A percentile compares a stretch with the other conserved stretches of the same genome.
These are phyloP conservation scores for Rhodotorula sphaerocarpa DNA, from an alignment of 768 basidiomycete species.

Conservation along the genomic window DNA sequence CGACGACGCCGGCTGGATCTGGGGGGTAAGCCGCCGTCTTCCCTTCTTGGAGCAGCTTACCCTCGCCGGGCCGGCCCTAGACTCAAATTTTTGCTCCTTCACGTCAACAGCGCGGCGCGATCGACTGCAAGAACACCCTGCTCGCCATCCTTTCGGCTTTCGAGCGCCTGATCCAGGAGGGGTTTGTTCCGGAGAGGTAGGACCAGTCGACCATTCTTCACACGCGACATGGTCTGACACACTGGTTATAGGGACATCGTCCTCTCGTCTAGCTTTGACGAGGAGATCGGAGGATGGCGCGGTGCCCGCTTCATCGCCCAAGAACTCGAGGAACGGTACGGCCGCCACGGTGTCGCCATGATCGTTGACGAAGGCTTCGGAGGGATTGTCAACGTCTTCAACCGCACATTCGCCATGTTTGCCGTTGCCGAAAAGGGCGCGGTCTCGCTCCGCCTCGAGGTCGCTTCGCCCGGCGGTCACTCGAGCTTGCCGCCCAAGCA, in stretches of 20 bases:
- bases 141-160: background rate
- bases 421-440: conserved; percentile 52
- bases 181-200: no score
- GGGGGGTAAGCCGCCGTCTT: conserved; percentile 5
- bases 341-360: conserved; percentile 62
- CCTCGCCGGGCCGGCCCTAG: no score
- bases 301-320: conserved; percentile 46
- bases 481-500: conserved; percentile 74
- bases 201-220: no score
- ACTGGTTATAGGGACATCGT: conserved; percentile 41
- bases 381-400: conserved; percentile 43
- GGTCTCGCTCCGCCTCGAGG: conserved; percentile 56
- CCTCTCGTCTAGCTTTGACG: conserved; percentile 56
- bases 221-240: no score
- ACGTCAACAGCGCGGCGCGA: conserved; percentile 15
- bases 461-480: conserved; percentile 68
- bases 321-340: conserved; percentile 56
- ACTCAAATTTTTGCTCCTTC: background rate
- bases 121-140: conserved; percentile 30
- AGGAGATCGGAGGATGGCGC: conserved; percentile 50
- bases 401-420: conserved; percentile 40
- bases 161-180: background rate
- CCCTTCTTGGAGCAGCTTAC: background rate
- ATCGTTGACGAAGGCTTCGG: conserved; percentile 81
- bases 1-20: conserved; percentile 33